phyloP scores from a whole-genome alignment of 2,329 filamentous ascomycete genomes.

The Sporothrix protearum region DNA sequence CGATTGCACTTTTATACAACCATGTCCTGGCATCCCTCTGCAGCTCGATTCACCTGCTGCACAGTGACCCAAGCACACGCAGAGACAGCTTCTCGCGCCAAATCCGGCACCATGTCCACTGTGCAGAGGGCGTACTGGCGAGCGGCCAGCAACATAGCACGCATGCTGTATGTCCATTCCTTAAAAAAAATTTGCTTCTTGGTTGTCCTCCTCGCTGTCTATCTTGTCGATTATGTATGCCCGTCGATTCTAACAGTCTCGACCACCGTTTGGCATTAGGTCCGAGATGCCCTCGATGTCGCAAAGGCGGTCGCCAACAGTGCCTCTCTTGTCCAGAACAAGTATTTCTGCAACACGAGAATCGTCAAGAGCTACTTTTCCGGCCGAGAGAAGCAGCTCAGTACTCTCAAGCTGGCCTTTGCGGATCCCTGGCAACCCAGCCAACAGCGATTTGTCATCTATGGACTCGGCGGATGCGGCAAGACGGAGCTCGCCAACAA shows the following conservation, averaged over 20 bases:
- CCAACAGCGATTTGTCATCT: neutral
- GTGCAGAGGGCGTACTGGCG: neutral
- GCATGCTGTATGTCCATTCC: neutral
- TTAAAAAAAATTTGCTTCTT: neutral
- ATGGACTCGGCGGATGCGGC: neutral
- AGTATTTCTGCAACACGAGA: neutral
- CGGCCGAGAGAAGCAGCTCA: neutral
- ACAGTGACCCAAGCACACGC: neutral
- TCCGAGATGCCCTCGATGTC: neutral
- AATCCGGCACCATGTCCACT: neutral
- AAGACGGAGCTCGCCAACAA: neutral
- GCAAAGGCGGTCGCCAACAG: neutral
- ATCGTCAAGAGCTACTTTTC: neutral
- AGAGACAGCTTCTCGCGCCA: neutral
- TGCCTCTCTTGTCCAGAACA: neutral
- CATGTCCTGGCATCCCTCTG: neutral
- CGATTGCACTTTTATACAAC: neutral
- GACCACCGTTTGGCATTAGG: too few relatives aligned
- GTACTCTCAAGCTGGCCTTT: neutral
- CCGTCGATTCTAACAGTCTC: neutral
- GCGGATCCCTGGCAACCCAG: neutral
- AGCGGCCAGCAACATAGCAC: neutral
- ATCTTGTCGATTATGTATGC: too few relatives aligned
- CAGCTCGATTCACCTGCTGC: neutral
- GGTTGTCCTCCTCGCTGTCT: neutral